These are phyloP conservation scores for Marchantia polymorpha DNA, from an alignment of 225 moss, liverwort and hornwort species.

Conservation along the genomic window DNA sequence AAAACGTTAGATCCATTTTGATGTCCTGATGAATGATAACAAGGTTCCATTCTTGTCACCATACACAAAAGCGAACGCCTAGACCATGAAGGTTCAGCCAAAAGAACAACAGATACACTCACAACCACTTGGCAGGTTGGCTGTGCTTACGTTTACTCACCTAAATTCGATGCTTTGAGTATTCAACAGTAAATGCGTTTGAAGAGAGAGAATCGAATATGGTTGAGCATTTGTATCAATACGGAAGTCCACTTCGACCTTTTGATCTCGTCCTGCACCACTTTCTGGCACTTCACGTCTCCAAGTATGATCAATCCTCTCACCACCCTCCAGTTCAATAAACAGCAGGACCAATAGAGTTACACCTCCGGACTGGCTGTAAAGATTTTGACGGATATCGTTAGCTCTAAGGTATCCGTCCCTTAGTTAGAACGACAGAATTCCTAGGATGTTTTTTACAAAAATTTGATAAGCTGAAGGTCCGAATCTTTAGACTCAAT, in stretches of 20 bases:
- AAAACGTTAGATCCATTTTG: neutral
- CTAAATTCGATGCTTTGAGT: constrained; percentile 46
- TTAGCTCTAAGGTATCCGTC: neutral
- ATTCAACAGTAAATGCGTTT: constrained; percentile 44
- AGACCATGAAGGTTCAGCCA: neutral
- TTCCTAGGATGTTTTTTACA: neutral
- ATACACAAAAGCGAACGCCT: neutral
- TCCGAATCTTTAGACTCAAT: too few relatives aligned
- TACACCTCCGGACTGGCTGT: constrained; percentile 35
- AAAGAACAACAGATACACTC: neutral
- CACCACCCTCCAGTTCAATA: constrained; percentile 40
- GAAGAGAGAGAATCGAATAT: constrained; percentile 37
- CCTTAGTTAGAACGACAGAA: too few relatives aligned
- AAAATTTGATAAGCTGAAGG: too few relatives aligned
- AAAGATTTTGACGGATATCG: neutral
- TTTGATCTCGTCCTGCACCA: constrained; percentile 35
- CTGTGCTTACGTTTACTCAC: constrained; percentile 2
- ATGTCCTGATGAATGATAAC: neutral
- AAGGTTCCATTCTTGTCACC: neutral
- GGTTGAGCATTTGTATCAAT: constrained; percentile 38
- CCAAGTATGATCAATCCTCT: constrained; percentile 38
- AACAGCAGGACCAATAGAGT: constrained; percentile 38
- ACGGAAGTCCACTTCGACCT: constrained; percentile 35
- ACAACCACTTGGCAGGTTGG: neutral
- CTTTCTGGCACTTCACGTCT: constrained; percentile 31